Conservation (phyloP, 73 alveolate genomes). For the Tetrahymena elliotti region DNA sequence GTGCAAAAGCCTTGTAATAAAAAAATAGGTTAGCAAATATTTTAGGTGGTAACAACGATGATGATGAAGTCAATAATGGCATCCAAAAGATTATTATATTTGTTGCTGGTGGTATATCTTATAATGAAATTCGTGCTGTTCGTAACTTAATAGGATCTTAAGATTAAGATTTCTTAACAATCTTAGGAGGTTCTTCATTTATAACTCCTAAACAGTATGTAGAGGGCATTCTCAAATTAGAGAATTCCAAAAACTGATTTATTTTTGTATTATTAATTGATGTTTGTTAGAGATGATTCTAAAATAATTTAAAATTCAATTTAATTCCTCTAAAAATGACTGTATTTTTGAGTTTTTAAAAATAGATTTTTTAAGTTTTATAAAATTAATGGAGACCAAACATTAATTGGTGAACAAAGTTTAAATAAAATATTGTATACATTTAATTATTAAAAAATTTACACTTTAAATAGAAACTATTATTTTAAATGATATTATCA, state of each 20-base stretch:
- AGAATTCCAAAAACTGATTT: background rate
- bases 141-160: background rate
- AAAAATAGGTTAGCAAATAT: background rate
- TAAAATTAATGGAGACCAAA: too few relatives aligned
- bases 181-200: background rate
- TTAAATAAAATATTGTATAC: too few relatives aligned
- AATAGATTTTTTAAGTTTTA: too few relatives aligned
- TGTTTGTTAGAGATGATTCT: too few relatives aligned
- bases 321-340: too few relatives aligned
- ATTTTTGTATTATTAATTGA: background rate
- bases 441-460: too few relatives aligned
- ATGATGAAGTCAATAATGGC: slow-evolving; percentile 8
- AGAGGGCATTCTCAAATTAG: background rate
- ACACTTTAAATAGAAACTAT: too few relatives aligned
- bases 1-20: background rate
- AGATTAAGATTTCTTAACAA: background rate
- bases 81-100: slow-evolving; percentile 13
- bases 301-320: too few relatives aligned
- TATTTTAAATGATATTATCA: too few relatives aligned
- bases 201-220: background rate
- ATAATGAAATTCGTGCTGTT: slow-evolving; percentile 9
- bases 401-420: too few relatives aligned
- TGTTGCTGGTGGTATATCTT: slow-evolving; percentile 28
- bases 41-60: slow-evolving; percentile 22
- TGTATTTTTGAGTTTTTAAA: too few relatives aligned